phyloP scores from a whole-genome alignment of 2,329 filamentous ascomycete species.

The Hypoxylon rubiginosum region DNA sequence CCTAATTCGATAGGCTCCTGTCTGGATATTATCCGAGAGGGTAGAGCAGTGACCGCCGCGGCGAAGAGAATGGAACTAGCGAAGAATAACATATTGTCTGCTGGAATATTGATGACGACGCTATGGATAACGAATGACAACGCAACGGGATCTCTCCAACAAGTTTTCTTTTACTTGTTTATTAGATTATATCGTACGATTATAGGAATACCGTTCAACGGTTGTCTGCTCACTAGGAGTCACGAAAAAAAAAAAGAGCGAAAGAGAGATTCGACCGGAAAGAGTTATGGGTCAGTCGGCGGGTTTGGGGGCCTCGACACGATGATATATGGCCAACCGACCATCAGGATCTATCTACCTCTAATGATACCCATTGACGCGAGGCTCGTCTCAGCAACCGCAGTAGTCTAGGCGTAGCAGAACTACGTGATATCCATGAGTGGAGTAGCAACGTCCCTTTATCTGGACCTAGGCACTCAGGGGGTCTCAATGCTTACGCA shows the following conservation, averaged over 20 bases:
- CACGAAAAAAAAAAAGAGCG: constrained; percentile 21
- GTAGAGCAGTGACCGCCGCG: constrained; percentile 22
- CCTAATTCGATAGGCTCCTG: constrained; percentile 16
- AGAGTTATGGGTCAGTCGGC: constrained; percentile 10
- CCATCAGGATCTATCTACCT: constrained; percentile 4
- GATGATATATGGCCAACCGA: constrained; percentile 31
- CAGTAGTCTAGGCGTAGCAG: constrained; percentile 26
- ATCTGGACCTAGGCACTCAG: constrained; percentile 3
- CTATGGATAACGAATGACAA: constrained; percentile 17
- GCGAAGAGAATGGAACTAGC: constrained; percentile 24
- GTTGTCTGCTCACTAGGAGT: constrained; percentile 29
- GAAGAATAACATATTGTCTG: constrained; percentile 29
- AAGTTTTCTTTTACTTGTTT: constrained; percentile 19
- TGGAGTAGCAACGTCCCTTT: constrained; percentile 12
- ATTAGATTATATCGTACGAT: constrained; percentile 33
- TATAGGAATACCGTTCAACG: constrained; percentile 40
- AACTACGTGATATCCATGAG: constrained; percentile 4
- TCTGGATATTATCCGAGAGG: constrained; percentile 25
- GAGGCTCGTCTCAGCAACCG: constrained; percentile 11
- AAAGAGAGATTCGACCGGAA: constrained; percentile 16
- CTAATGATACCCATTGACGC: constrained; percentile 3
- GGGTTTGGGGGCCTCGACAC: constrained; percentile 26
- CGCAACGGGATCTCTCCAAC: constrained; percentile 3
- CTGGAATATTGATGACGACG: background rate
- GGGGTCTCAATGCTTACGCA: background rate